Conservation (phyloP, 768 basidiomycete species). For the Tephrocybe sp. region DNA sequence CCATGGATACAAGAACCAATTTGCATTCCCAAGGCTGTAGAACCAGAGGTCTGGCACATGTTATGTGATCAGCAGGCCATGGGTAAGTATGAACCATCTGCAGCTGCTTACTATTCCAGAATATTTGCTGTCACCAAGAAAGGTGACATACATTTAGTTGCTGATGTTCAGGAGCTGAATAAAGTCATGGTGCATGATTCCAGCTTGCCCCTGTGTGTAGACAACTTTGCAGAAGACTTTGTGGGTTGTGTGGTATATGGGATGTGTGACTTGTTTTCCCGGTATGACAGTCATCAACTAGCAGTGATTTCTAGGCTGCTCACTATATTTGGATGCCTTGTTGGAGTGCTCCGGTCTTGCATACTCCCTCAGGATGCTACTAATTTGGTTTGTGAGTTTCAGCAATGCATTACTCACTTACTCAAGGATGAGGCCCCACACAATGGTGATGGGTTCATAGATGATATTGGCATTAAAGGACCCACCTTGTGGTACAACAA, state of each 20-base stretch:
- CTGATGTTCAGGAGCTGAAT: background rate
- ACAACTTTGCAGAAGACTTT: slow-evolving; percentile 14
- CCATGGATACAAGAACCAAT: slow-evolving; percentile 32
- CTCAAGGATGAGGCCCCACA: slow-evolving; percentile 16
- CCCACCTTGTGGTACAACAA: slow-evolving; percentile 14
- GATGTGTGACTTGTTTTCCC: slow-evolving; percentile 10
- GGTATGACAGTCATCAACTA: slow-evolving; percentile 17
- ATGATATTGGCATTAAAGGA: slow-evolving; percentile 20
- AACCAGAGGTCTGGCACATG: slow-evolving; percentile 20
- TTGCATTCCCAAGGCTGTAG: slow-evolving; percentile 23
- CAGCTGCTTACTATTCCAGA: background rate
- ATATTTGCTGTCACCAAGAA: background rate
- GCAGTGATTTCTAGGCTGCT: slow-evolving; percentile 26
- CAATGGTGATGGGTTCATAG: slow-evolving; percentile 18
- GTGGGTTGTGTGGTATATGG: slow-evolving; percentile 4
- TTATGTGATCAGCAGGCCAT: slow-evolving; percentile 17
- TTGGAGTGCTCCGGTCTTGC: slow-evolving; percentile 21
- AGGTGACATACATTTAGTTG: background rate
- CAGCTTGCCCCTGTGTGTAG: background rate
- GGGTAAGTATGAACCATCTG: slow-evolving; percentile 21
- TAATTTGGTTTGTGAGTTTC: slow-evolving; percentile 33
- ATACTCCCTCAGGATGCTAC: slow-evolving; percentile 34
- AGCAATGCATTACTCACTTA: slow-evolving; percentile 17
- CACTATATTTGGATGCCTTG: slow-evolving; percentile 31
- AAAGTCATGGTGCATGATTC: slow-evolving; percentile 3